phyloP scores from a whole-genome alignment of 1,284 basidiomycete genomes.

The Somion occarium region DNA sequence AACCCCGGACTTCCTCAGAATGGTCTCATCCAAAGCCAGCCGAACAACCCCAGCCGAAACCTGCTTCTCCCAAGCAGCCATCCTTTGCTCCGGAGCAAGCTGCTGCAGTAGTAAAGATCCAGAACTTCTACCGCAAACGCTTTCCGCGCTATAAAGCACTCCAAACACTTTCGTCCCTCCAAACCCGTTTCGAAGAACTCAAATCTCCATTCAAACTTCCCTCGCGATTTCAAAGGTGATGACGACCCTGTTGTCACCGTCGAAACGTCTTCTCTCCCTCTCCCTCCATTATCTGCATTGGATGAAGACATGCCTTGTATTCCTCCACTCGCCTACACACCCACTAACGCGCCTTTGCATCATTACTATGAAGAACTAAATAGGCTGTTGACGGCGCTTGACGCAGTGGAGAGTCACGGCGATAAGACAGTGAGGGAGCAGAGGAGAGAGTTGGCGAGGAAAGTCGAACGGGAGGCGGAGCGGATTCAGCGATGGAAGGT shows the following conservation, averaged over 20 bases:
- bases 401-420: conserved; percentile 64
- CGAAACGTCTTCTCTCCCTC: conserved; percentile 11
- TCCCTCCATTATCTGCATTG: conserved; percentile 10
- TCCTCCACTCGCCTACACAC: conserved; percentile 34
- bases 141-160: conserved; percentile 17
- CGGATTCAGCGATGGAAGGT: conserved; percentile 34
- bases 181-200: conserved; percentile 18
- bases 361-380: conserved; percentile 51
- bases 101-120: conserved; percentile 25
- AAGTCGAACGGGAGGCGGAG: conserved; percentile 55
- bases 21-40: background rate
- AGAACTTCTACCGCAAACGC: conserved; percentile 20
- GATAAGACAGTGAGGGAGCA: conserved; percentile 47
- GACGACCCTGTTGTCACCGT: conserved; percentile 3
- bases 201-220: conserved; percentile 22
- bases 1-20: background rate
- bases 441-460: conserved; percentile 52
- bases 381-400: conserved; percentile 58
- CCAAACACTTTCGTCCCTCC: conserved; percentile 15
- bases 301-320: conserved; percentile 11
- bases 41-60: background rate
- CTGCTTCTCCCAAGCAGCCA: conserved; percentile 1
- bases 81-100: conserved; percentile 13
- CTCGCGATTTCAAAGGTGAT: conserved; percentile 18
- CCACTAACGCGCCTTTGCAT: conserved; percentile 43